Evolutionary conservation across 1,284 basidiomycete species (phyloP), one percentile per base, ranked within the genome.

Genomic region (Cryptococcus sp.): DNA sequence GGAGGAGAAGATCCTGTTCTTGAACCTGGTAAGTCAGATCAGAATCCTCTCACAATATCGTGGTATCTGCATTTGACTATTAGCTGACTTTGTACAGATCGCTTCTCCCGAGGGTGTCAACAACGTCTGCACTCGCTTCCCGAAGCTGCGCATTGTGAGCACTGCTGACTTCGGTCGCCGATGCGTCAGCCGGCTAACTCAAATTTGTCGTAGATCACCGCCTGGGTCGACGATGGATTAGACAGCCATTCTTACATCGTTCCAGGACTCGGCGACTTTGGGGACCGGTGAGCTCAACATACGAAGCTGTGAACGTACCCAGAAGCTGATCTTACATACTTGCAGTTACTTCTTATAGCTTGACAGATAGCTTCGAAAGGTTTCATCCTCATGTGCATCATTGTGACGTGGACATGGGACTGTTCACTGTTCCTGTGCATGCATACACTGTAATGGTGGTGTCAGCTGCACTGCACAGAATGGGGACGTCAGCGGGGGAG

Each of bases 141-240:
- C 94, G 3, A 82, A 84, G 51, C 81, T 94, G 47, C 88, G 88
- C 72, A 87, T 97, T 68, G 90, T 93, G 74, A 78, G 88, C 30
- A 20, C 40, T n/a, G 30, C 51, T 40, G n/a, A 45, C 55, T 16
- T 3, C 16, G 15, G 38, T 35, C 8, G n/a, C 13, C 30, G 30
- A 35, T 35, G 30, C 30, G 30, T 4, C 30, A 35, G 7, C 30
- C 10, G 30, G 8, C 30, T 35, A 10, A 35, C 10, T 49, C 51
- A 52, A 16, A 56, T 41, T 39, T 23, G 45, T 22, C 13, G 7
- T 54, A 79, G 87, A 90, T 96, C 55, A 95, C 93, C 16, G 95
- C 93, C 0, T 99, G 95, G 94, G 94, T 99, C 58, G 95, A 99
- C 78, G 82, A 94, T 68, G 90, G 91, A 6, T 83, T 99, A 59